These are phyloP conservation scores for Rutstroemia sp. DNA, from an alignment of 2,329 filamentous ascomycete species.

Conservation along the genomic window DNA sequence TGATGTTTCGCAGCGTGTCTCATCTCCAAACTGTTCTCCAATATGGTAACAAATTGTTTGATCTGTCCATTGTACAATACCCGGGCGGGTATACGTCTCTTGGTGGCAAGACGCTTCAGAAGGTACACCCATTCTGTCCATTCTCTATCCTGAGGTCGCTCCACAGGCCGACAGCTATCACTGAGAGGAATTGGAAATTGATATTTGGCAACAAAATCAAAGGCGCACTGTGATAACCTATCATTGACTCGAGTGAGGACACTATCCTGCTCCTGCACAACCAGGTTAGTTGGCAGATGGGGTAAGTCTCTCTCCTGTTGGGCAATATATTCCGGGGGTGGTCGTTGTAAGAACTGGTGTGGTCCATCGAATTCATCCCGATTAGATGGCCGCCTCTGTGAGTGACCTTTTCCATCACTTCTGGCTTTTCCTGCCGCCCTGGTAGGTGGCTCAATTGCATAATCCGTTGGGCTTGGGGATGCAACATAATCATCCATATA, in stretches of 20 bases:
- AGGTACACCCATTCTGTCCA: constrained; percentile 93
- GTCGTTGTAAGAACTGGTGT: constrained; percentile 71
- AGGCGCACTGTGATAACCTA: constrained; percentile 75
- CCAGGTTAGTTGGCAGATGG: constrained; percentile 73
- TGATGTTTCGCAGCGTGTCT: constrained; percentile 78
- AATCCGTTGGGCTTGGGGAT: constrained; percentile 54
- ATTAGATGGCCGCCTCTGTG: constrained; percentile 62
- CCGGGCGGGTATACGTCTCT: constrained; percentile 74
- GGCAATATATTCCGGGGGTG: constrained; percentile 62
- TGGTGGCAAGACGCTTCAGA: constrained; percentile 77
- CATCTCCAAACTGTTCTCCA: constrained; percentile 87
- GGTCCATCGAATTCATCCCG: constrained; percentile 86
- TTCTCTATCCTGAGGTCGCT: constrained; percentile 68
- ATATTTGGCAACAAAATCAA: constrained; percentile 86
- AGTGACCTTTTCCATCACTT: constrained; percentile 37
- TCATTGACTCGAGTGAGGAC: constrained; percentile 78
- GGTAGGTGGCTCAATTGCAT: constrained; percentile 45
- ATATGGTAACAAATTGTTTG: constrained; percentile 80
- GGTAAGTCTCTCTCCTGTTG: constrained; percentile 75
- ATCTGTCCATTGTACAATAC: constrained; percentile 86
- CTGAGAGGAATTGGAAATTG: constrained; percentile 83
- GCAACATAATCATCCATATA: constrained; percentile 37
- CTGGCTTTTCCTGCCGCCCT: constrained; percentile 39
- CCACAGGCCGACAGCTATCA: constrained; percentile 66
- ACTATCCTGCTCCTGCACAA: constrained; percentile 77